Conservation (phyloP, 2,329 filamentous ascomycete genomes). For the Gaeumannomyces tritici region DNA sequence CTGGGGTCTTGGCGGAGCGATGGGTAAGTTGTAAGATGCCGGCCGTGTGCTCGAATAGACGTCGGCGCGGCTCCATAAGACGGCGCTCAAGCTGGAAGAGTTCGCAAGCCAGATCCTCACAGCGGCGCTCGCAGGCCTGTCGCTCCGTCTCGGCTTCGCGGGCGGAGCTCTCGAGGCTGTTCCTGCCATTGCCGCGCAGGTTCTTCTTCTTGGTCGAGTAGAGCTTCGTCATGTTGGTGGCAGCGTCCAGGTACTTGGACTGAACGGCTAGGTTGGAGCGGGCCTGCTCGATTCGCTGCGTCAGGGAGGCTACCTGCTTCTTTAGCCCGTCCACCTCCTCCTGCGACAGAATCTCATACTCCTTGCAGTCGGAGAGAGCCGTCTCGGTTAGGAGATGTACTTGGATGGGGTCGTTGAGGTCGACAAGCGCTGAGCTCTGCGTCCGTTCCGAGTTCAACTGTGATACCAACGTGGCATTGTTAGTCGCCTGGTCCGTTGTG, state of each 20-base stretch:
- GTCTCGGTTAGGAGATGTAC: constrained; percentile 92
- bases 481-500: neutral
- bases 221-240: constrained; percentile 73
- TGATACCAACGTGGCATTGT: neutral
- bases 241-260: constrained; percentile 88
- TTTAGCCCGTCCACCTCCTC: constrained; percentile 89
- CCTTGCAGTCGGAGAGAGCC: constrained; percentile 77
- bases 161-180: constrained; percentile 36
- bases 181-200: constrained; percentile 35
- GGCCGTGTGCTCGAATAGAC: constrained; percentile 81
- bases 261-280: constrained; percentile 80
- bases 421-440: constrained; percentile 47
- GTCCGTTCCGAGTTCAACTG: constrained; percentile 42
- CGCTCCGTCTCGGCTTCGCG: constrained; percentile 65
- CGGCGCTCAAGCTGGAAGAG: constrained; percentile 72
- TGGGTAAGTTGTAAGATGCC: constrained; percentile 88
- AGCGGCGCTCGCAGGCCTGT: constrained; percentile 64
- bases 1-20: constrained; percentile 50
- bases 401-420: constrained; percentile 64
- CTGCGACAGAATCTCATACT: constrained; percentile 77
- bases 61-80: constrained; percentile 62
- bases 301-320: constrained; percentile 67
- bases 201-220: constrained; percentile 54
- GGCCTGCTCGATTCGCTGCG: constrained; percentile 70
- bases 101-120: constrained; percentile 75